Conservation (phyloP, 2,329 filamentous ascomycete species). For the Lecanicillium sp. region DNA sequence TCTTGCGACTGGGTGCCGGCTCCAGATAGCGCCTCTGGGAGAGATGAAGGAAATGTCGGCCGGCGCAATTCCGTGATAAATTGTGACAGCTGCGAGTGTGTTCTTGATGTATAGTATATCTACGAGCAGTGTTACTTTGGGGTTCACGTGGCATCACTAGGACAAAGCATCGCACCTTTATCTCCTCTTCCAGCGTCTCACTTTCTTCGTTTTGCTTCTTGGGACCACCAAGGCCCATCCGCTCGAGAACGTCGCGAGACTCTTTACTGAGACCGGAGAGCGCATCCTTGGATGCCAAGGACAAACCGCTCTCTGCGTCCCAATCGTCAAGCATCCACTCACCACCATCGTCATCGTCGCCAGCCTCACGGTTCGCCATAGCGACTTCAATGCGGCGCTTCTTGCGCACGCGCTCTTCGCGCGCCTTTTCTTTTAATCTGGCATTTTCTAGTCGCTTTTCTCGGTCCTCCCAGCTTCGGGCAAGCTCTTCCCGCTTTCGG, state of each 20-base stretch:
- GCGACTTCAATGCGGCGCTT: constrained; percentile 38
- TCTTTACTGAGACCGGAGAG: constrained; percentile 63
- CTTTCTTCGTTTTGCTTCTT: constrained; percentile 33
- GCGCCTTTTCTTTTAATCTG: constrained; percentile 55
- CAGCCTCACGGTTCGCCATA: constrained; percentile 16
- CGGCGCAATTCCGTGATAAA: constrained; percentile 78
- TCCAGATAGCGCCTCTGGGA: constrained; percentile 40
- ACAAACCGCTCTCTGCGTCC: constrained; percentile 42
- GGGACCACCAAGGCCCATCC: constrained; percentile 44
- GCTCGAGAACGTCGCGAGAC: constrained; percentile 67
- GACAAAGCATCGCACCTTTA: constrained; percentile 49
- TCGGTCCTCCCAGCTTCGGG: constrained; percentile 62
- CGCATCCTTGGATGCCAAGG: constrained; percentile 28
- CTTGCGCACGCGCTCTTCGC: constrained; percentile 46
- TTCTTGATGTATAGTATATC: constrained; percentile 89
- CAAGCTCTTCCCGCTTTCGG: constrained; percentile 60
- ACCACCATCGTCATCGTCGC: constrained; percentile 49
- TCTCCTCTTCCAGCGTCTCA: constrained; percentile 52
- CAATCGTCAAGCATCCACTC: constrained; percentile 69
- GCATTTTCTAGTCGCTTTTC: constrained; percentile 64
- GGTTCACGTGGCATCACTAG: constrained; percentile 3
- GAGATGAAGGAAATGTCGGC: constrained; percentile 68
- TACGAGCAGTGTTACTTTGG: constrained; percentile 31
- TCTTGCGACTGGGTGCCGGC: constrained; percentile 21
- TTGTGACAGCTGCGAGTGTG: constrained; percentile 85